phyloP scores from a whole-genome alignment of 2,329 filamentous ascomycete genomes.

The Monilinia aucupariae region DNA sequence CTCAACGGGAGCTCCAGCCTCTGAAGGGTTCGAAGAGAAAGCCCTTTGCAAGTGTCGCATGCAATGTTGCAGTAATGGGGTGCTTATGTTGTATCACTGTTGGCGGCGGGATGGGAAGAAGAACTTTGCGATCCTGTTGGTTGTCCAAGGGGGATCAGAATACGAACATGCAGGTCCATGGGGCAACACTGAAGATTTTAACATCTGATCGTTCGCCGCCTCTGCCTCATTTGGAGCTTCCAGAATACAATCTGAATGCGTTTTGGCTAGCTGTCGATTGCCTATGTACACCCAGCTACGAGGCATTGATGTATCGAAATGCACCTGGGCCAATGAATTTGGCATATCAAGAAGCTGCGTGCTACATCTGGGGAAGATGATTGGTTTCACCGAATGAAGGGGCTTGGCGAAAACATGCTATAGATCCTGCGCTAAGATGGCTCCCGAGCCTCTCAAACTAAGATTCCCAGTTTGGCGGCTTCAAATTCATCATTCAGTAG shows the following conservation, averaged over 20 bases:
- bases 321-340: background rate
- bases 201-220: background rate
- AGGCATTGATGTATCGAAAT: background rate
- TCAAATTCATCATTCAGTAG: background rate
- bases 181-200: background rate
- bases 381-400: conserved; percentile 8
- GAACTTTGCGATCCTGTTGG: background rate
- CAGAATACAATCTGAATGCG: background rate
- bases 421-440: background rate
- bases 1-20: background rate
- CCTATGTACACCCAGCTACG: background rate
- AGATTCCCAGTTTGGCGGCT: background rate
- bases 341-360: background rate
- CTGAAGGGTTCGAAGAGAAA: background rate
- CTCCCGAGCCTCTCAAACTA: background rate
- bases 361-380: conserved; percentile 3
- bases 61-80: conserved; percentile 6
- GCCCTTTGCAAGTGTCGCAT: background rate
- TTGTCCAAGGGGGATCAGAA: background rate
- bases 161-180: background rate
- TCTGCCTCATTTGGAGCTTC: background rate
- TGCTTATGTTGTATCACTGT: background rate
- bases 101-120: background rate
- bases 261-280: background rate
- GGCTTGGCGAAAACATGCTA: background rate